Evolutionary conservation across 768 basidiomycete species (phyloP).

Genomic region (Tulasnella sp.): DNA sequence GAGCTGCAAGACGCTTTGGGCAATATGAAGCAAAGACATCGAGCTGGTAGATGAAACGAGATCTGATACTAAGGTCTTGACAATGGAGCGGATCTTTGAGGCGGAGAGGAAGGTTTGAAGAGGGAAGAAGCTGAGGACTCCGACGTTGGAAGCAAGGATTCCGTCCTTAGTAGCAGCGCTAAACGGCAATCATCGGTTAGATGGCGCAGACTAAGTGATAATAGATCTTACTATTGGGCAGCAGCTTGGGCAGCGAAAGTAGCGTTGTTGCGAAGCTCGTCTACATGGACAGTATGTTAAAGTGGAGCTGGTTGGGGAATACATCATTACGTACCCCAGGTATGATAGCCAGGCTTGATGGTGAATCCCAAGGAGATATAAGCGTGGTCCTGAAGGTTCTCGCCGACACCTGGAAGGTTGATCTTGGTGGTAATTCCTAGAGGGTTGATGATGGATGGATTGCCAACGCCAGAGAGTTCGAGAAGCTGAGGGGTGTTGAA

Average conservation of each 20-base stretch:
- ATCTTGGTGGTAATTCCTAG: slow-evolving; percentile 45
- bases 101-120: slow-evolving; percentile 21
- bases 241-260: slow-evolving; percentile 3
- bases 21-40: slow-evolving; percentile 10
- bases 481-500: slow-evolving; percentile 46
- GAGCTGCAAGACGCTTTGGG: slow-evolving; percentile 18
- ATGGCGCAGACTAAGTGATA: background rate
- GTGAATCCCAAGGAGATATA: background rate
- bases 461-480: slow-evolving; percentile 64
- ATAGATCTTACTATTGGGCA: background rate
- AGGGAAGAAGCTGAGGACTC: slow-evolving; percentile 18
- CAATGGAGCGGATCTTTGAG: slow-evolving; percentile 26
- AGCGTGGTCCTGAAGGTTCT: slow-evolving; percentile 14
- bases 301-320: background rate
- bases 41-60: background rate
- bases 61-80: background rate
- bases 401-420: slow-evolving; percentile 58
- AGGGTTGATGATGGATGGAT: slow-evolving; percentile 38
- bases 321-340: background rate
- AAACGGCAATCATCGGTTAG: background rate
- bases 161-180: slow-evolving; percentile 18
- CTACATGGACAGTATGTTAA: background rate
- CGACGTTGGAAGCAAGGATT: slow-evolving; percentile 21
- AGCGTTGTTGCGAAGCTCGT: slow-evolving; percentile 8
- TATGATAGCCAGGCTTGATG: background rate